Evolutionary conservation across 208 protist species (phyloP).

Genomic region (Crithidia acanthocephali): DNA sequence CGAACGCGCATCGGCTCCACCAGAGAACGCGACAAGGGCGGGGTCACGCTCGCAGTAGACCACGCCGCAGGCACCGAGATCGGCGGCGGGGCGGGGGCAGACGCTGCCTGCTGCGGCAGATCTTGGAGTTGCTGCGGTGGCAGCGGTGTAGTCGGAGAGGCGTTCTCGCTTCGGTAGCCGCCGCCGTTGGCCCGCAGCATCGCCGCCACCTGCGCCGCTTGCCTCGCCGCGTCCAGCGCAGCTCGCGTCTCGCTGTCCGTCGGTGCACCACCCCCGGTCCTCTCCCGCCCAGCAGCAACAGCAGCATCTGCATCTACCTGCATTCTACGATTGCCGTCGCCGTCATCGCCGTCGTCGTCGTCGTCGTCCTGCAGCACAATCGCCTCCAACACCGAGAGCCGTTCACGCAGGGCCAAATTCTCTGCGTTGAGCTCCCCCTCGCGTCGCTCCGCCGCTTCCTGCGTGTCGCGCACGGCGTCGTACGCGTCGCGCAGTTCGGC

Average conservation of each 20-base stretch:
- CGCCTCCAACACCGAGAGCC: conserved; percentile 83
- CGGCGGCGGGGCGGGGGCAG: not conserved
- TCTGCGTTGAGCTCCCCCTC: conserved; percentile 86
- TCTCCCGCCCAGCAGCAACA: not conserved
- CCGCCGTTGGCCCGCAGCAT: conserved; percentile 2
- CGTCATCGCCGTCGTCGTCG: conserved; percentile 8
- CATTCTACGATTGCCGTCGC: conserved; percentile 1
- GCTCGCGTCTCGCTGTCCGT: not conserved
- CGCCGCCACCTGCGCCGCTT: conserved; percentile 6
- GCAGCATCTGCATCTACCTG: too few relatives aligned
- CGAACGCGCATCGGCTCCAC: not conserved
- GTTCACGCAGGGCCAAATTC: conserved; percentile 83
- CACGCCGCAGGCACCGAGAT: not conserved
- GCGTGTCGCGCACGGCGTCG: conserved; percentile 55
- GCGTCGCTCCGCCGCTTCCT: conserved; percentile 47
- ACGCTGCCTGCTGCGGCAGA: not conserved
- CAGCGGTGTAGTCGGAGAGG: not conserved
- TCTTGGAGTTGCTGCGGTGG: not conserved
- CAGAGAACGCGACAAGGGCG: not conserved
- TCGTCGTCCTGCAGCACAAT: conserved; percentile 79
- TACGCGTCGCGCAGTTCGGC: conserved; percentile 78
- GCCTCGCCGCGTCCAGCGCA: not conserved
- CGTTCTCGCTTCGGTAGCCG: not conserved
- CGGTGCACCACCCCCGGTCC: not conserved
- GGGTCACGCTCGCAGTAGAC: not conserved